phyloP scores from a whole-genome alignment of 202 grass and related monocot genomes.

The Cymbopogon flexuosus region DNA sequence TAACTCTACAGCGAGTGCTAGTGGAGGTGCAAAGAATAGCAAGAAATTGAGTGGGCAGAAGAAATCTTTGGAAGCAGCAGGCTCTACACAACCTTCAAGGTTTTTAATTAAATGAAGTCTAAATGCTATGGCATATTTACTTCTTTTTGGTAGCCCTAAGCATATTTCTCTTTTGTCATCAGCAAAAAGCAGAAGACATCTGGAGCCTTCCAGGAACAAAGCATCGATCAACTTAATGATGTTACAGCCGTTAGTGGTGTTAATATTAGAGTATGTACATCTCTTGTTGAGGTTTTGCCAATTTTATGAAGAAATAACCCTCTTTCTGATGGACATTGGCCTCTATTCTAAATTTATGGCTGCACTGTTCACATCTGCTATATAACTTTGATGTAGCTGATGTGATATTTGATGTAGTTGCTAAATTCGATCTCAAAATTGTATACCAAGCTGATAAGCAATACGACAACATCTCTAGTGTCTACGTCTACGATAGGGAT shows the following conservation, averaged over 20 bases:
- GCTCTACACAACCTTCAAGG: conserved; percentile 59
- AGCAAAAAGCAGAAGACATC: conserved; percentile 89
- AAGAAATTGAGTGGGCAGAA: conserved; percentile 89
- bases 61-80: conserved; percentile 62
- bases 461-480: not conserved
- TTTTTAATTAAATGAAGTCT: conserved; percentile 23
- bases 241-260: conserved; percentile 95
- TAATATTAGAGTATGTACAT: conserved; percentile 75
- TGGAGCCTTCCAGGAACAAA: conserved; percentile 74
- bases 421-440: not conserved
- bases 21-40: conserved; percentile 41
- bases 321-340: not conserved
- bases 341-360: not conserved
- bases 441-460: not conserved
- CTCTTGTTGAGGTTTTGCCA: conserved; percentile 15
- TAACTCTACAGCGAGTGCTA: conserved; percentile 31
- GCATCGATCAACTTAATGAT: conserved; percentile 98
- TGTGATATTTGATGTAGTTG: not conserved
- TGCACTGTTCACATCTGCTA: not conserved
- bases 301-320: conserved; percentile 7
- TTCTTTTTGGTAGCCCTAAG: conserved; percentile 20
- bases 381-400: not conserved
- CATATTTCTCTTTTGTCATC: conserved; percentile 34
- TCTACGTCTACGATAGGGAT: not conserved
- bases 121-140: conserved; percentile 13